phyloP scores from a whole-genome alignment of 345 rosid genomes.

The Pelargonium nanum region DNA sequence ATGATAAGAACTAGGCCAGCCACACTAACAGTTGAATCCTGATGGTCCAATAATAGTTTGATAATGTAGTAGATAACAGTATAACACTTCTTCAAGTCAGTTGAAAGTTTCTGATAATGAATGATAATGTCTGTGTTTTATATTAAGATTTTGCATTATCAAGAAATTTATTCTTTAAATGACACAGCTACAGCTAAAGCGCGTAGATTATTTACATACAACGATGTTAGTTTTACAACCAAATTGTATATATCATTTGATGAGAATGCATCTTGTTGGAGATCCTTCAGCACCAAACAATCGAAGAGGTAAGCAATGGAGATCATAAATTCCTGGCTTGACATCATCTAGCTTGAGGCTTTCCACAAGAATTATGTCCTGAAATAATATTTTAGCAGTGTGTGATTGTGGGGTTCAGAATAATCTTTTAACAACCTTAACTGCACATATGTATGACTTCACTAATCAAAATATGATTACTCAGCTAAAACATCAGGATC shows the following conservation, averaged over 20 bases:
- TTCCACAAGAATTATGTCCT: constrained; percentile 31
- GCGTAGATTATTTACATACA: not conserved
- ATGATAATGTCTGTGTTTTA: no score
- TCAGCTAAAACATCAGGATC: no score
- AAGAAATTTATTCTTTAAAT: not conserved
- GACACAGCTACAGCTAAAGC: not conserved
- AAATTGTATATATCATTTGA: constrained; percentile 14
- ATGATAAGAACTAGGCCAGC: no score
- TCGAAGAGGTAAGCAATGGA: constrained; percentile 33
- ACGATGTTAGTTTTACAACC: not conserved
- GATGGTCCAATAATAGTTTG: no score
- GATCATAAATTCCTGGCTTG: constrained; percentile 21
- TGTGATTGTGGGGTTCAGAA: not conserved
- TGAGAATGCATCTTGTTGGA: constrained; percentile 37
- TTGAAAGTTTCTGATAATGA: no score
- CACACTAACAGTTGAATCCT: no score
- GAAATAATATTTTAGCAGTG: not conserved
- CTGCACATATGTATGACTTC: no score
- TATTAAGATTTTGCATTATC: not conserved
- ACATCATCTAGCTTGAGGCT: constrained; percentile 28
- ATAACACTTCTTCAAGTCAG: no score
- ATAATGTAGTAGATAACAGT: no score
- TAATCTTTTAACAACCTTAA: not conserved
- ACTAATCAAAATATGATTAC: not conserved
- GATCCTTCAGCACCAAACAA: constrained; percentile 33